Base-by-base conservation (phyloP, 306 rosid genomes). In the Acacia confusa region DNA sequence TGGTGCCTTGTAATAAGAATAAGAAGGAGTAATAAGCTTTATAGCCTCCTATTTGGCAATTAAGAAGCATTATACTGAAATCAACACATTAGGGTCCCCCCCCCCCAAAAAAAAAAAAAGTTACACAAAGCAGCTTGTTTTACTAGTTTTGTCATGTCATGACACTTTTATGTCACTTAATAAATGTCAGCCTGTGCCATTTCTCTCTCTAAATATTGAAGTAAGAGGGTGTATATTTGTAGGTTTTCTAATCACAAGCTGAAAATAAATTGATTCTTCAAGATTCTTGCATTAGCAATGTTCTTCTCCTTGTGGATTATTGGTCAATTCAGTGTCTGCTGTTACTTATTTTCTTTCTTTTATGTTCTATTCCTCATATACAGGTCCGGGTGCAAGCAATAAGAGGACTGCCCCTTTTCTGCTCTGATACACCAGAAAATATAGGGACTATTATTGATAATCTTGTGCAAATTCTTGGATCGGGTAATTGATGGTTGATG, bases 381-480 rank as follows among this genome's bases (percentile, higher is more conserved):
- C 75, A 95, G 99, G 97, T 95, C 75, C 98, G 99, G 75, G 99
- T 95, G 74, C 99, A 95, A 85, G 99, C 99, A 41, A 92, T 95
- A 76, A 91, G 99, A 82, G 99, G 99, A 30, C 87, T 95, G 74
- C 99, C 99, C 74, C 93, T 95, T 90, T 95, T 95, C 92, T 95
- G 98, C 90, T 92, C 92, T 82, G 99, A 95, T 71, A 92, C 97
- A 3, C 99, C 99, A 40, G 99, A 93, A 52, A 86, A 93, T 77
- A 91, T 95, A 55, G 91, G 91, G 57, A 93, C 92, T 78, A 90
- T 95, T 91, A 97, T 93, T 53, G 97, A 95, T 85, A 95, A 92
- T 85, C 99, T 95, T 40, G 99, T 92, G 85, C 98, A 95, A 85
- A 79, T 93, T 72, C 96, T 95, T 78, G 87, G 86, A 34, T 82